A percentile compares a stretch with the other conserved stretches of the same genome.
Conservation (phyloP, 1,139 yeast genomes). For the Pichia sp. region DNA sequence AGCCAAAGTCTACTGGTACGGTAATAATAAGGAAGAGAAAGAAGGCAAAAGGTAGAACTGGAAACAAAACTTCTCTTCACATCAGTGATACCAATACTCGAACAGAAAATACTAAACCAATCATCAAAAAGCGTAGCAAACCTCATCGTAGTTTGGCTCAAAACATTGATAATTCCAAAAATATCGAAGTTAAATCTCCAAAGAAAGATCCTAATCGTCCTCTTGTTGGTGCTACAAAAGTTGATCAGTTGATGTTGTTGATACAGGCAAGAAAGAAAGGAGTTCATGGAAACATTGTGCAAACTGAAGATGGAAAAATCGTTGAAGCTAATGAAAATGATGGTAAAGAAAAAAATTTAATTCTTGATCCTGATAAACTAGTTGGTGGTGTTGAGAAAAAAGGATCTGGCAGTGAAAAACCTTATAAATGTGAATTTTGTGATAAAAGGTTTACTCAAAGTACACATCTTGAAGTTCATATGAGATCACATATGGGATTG, state of each 20-base stretch:
- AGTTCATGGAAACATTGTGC: slow-evolving; percentile 50
- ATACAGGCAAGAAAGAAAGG: slow-evolving; percentile 83
- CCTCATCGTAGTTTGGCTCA: too few species aligned
- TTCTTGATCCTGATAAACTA: slow-evolving; percentile 60
- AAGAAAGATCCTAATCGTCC: slow-evolving; percentile 61
- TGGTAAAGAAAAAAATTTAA: slow-evolving; percentile 22
- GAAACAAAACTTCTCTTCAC: background rate
- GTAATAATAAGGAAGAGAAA: background rate
- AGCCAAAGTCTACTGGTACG: background rate
- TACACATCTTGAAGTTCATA: slow-evolving; percentile 73
- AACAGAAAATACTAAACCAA: background rate
- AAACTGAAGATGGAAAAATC: slow-evolving; percentile 54
- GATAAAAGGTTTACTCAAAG: slow-evolving; percentile 63
- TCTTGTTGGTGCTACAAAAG: slow-evolving; percentile 75
- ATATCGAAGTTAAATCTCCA: slow-evolving; percentile 29
- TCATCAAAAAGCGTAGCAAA: too few species aligned
- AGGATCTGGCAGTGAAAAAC: slow-evolving; percentile 40
- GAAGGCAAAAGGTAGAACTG: background rate
- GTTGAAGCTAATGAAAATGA: slow-evolving; percentile 14
- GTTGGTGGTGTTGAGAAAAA: slow-evolving; percentile 83
- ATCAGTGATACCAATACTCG: too few species aligned
- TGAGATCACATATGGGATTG: slow-evolving; percentile 68
- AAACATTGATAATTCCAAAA: too few species aligned
- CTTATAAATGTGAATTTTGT: slow-evolving; percentile 65
- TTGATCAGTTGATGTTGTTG: slow-evolving; percentile 83